phyloP scores from a whole-genome alignment of 2,329 filamentous ascomycete genomes.

The Curvularia lunata region DNA sequence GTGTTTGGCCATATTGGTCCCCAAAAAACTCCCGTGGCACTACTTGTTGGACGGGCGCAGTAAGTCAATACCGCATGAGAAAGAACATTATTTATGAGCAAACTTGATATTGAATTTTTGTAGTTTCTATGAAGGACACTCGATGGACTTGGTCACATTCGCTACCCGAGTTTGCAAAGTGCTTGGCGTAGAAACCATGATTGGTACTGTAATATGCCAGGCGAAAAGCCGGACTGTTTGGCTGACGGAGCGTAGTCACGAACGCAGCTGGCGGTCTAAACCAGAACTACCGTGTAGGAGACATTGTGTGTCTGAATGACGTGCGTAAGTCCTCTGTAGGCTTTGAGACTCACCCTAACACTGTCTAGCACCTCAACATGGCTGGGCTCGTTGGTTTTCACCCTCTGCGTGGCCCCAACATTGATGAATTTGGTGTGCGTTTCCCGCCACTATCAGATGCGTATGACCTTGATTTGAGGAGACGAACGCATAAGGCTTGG shows the following conservation, averaged over 20 bases:
- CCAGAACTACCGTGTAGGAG: conserved; percentile 67
- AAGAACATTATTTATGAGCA: not conserved
- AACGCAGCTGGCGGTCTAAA: conserved; percentile 72
- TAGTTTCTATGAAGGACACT: conserved; percentile 72
- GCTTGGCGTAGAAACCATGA: conserved; percentile 65
- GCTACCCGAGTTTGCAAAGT: conserved; percentile 69
- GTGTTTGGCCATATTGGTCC: conserved; percentile 66
- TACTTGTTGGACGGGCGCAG: conserved; percentile 71
- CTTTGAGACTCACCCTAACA: conserved; percentile 16
- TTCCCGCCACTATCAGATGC: conserved; percentile 71
- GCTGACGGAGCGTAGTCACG: conserved; percentile 58
- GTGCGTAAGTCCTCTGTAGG: conserved; percentile 46
- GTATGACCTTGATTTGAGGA: conserved; percentile 67
- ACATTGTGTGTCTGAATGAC: conserved; percentile 70
- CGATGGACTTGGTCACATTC: conserved; percentile 67
- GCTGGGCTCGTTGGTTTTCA: conserved; percentile 67
- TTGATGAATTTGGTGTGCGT: conserved; percentile 66
- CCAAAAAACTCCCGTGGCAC: conserved; percentile 61
- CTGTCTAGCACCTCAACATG: conserved; percentile 65
- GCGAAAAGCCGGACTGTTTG: not conserved
- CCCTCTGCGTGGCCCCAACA: conserved; percentile 67
- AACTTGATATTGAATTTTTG: conserved; percentile 25
- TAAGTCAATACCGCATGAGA: conserved; percentile 49
- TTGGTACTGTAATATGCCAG: conserved; percentile 51
- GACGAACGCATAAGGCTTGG: conserved; percentile 64